Conservation (phyloP, 768 basidiomycete species). For the Rhodosporidiobolus sp. region DNA sequence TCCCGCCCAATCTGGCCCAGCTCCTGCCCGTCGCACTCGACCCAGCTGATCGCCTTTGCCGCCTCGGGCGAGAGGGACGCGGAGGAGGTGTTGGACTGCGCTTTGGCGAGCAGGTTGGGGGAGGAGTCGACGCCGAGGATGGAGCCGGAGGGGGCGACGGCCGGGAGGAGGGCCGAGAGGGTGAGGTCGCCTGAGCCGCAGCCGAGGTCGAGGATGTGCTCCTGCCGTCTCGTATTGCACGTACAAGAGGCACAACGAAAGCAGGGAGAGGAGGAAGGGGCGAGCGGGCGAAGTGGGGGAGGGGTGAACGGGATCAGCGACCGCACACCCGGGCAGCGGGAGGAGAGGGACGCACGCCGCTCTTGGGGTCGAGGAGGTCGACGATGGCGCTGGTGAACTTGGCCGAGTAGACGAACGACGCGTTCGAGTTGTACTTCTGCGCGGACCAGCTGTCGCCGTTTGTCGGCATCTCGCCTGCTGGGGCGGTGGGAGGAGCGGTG, state of each 20-base stretch:
- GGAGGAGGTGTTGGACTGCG: slow-evolving; percentile 52
- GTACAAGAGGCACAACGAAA: background rate
- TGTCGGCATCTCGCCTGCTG: background rate
- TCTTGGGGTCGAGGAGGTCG: slow-evolving; percentile 60
- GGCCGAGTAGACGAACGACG: slow-evolving; percentile 65
- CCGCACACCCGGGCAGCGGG: background rate
- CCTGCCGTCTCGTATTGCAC: background rate
- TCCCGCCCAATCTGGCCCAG: slow-evolving; percentile 18
- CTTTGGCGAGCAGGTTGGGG: slow-evolving; percentile 64
- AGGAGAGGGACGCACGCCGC: slow-evolving; percentile 38
- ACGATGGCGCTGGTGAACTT: slow-evolving; percentile 57
- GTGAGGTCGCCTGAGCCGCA: slow-evolving; percentile 82
- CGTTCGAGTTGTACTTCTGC: slow-evolving; percentile 61
- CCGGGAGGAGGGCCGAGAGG: slow-evolving; percentile 54
- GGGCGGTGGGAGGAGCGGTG: too few species aligned
- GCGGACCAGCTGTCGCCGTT: slow-evolving; percentile 59
- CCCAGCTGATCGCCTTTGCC: background rate
- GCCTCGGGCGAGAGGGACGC: background rate
- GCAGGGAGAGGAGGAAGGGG: background rate
- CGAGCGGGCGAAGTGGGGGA: background rate
- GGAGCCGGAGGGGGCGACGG: slow-evolving; percentile 57
- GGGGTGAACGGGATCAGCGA: background rate
- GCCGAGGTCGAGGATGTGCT: slow-evolving; percentile 61
- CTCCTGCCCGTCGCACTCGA: slow-evolving; percentile 25
- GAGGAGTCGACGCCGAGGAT: slow-evolving; percentile 66